These are phyloP conservation scores for Calonectria pteridis DNA, from an alignment of 2,329 filamentous ascomycete species.

Conservation along the genomic window DNA sequence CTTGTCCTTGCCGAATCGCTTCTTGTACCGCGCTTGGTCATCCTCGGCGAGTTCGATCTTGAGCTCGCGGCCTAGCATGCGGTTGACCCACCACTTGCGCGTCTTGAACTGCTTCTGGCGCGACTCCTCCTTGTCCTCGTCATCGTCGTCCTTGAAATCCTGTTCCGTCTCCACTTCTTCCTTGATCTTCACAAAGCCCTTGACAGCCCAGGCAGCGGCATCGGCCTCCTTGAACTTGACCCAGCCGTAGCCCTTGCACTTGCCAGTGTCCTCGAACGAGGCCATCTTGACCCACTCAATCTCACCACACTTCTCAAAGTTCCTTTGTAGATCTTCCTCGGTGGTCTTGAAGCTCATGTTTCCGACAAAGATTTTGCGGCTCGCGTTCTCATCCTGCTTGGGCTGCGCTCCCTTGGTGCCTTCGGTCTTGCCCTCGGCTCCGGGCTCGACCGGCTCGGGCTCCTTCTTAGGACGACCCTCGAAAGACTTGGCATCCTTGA, in stretches of 20 bases:
- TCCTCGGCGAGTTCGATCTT: conserved; percentile 96
- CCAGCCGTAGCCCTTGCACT: conserved; percentile 98
- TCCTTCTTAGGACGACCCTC: conserved; percentile 86
- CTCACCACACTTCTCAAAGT: conserved; percentile 88
- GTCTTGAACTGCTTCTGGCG: conserved; percentile 67
- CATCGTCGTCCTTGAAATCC: conserved; percentile 67
- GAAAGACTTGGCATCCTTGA: conserved; percentile 92
- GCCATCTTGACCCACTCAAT: conserved; percentile 89
- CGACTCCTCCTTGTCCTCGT: conserved; percentile 55
- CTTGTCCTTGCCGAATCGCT: conserved; percentile 84
- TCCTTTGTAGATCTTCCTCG: conserved; percentile 82
- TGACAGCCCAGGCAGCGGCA: conserved; percentile 76
- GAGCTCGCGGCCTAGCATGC: conserved; percentile 81
- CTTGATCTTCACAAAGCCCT: conserved; percentile 81
- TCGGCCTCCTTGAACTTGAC: conserved; percentile 87
- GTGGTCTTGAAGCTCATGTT: conserved; percentile 88
- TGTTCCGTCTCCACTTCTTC: conserved; percentile 73
- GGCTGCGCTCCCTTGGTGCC: conserved; percentile 47
- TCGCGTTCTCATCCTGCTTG: conserved; percentile 67
- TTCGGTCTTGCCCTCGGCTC: conserved; percentile 49
- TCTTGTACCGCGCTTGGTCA: conserved; percentile 89
- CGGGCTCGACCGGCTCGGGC: conserved; percentile 48
- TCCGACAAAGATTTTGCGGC: conserved; percentile 90
- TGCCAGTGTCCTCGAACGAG: conserved; percentile 95
- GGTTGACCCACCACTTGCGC: conserved; percentile 87